These are phyloP conservation scores for Irpex lacteus DNA, from an alignment of 1,284 basidiomycete species.

Conservation along the genomic window DNA sequence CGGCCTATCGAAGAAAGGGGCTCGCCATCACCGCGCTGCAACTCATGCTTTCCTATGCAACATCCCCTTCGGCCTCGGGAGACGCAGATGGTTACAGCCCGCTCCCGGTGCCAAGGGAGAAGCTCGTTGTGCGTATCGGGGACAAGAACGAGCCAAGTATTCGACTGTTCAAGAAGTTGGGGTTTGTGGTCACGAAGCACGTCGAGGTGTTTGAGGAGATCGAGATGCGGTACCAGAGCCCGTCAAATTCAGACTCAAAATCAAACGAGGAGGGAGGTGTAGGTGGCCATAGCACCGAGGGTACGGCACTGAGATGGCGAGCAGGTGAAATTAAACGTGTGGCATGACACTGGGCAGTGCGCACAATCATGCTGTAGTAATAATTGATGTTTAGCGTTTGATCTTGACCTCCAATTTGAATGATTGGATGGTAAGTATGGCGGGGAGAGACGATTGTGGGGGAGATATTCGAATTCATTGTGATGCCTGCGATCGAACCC, in stretches of 20 bases:
- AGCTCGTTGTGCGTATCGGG: slow-evolving; percentile 56
- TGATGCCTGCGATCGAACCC: too few species aligned
- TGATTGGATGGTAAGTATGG: neutral
- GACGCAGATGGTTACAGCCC: neutral
- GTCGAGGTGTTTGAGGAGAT: slow-evolving; percentile 75
- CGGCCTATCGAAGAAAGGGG: slow-evolving; percentile 60
- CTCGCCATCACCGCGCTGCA: slow-evolving; percentile 63
- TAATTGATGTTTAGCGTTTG: neutral
- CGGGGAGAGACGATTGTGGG: neutral
- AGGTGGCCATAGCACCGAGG: neutral
- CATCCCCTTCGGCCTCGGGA: slow-evolving; percentile 19
- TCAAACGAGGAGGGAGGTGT: neutral
- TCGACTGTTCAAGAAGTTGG: slow-evolving; percentile 64
- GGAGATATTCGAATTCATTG: neutral
- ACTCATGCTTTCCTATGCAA: slow-evolving; percentile 65
- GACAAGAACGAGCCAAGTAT: slow-evolving; percentile 53
- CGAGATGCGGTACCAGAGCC: slow-evolving; percentile 50
- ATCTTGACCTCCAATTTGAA: neutral
- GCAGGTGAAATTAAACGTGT: slow-evolving; percentile 3
- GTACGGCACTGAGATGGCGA: neutral
- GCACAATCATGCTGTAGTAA: neutral
- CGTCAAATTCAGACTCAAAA: neutral
- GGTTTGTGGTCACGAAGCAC: slow-evolving; percentile 61
- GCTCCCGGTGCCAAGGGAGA: slow-evolving; percentile 35
- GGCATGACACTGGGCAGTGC: neutral